Evolutionary conservation across 2,329 filamentous ascomycete genomes (phyloP).

Genomic region (Akanthomyces muscarius): DNA sequence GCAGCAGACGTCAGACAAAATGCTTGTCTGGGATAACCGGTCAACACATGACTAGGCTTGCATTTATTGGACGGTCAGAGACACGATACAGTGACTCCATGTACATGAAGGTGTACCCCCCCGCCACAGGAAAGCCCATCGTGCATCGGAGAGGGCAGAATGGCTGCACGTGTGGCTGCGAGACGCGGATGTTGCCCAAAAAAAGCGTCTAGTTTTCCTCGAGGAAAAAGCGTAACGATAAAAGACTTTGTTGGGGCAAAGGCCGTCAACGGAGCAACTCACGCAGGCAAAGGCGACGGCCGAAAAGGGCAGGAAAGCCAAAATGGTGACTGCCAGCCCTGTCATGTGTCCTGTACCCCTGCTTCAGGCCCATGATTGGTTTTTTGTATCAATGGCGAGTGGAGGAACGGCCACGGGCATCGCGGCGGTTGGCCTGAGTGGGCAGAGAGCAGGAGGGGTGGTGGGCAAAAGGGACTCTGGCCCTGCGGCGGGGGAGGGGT

Average conservation of each 20-base stretch:
- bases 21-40: neutral
- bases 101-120: neutral
- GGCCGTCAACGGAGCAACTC: neutral
- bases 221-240: neutral
- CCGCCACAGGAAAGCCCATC: neutral
- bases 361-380: neutral
- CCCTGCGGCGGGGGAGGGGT: conserved; percentile 11
- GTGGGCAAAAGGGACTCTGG: neutral
- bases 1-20: neutral
- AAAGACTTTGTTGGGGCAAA: neutral
- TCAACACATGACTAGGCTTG: conserved; percentile 7
- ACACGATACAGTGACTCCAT: neutral
- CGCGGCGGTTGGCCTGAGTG: conserved; percentile 8
- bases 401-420: conserved; percentile 14
- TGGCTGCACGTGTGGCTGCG: conserved; percentile 14
- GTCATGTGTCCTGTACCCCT: neutral
- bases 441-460: neutral
- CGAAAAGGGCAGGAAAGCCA: neutral
- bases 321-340: neutral
- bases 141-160: conserved; percentile 10
- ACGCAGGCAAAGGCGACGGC: neutral
- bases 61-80: neutral
- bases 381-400: conserved; percentile 8
- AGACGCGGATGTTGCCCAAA: neutral
- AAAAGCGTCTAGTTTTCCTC: neutral